These are phyloP conservation scores for Beta lomatogona DNA, from an alignment of 179 eudicot species.

Conservation along the genomic window DNA sequence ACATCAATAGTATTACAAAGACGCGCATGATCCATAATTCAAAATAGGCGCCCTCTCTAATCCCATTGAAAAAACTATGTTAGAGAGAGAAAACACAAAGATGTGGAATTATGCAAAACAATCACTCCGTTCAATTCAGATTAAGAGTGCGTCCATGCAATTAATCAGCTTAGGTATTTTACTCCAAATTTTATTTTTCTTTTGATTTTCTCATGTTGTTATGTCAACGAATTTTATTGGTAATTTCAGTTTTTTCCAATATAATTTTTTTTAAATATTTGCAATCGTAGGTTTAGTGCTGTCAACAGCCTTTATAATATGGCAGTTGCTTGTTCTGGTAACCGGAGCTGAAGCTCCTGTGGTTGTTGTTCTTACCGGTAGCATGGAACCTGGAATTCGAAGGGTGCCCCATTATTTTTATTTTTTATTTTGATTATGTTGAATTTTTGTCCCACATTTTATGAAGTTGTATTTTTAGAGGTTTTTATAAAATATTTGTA, in stretches of 20 bases:
- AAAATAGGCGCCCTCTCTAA: too few relatives aligned
- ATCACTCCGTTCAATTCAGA: constrained; percentile 24
- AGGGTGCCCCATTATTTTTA: constrained; percentile 44
- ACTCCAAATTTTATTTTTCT: too few relatives aligned
- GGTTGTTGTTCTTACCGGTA: constrained; percentile 86
- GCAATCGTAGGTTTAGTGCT: constrained; percentile 54
- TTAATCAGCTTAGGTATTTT: constrained; percentile 29
- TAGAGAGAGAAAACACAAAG: neutral
- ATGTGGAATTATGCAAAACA: constrained; percentile 7
- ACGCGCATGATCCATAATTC: neutral
- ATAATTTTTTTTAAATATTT: too few relatives aligned
- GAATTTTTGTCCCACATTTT: neutral
- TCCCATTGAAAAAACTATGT: neutral
- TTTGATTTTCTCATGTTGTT: too few relatives aligned
- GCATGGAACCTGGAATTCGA: constrained; percentile 92
- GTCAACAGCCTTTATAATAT: constrained; percentile 66
- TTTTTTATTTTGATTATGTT: neutral
- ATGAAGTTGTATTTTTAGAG: neutral
- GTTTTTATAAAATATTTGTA: too few relatives aligned
- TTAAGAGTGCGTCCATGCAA: constrained; percentile 19
- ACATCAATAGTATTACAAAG: neutral
- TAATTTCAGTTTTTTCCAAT: too few relatives aligned
- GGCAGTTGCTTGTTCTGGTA: constrained; percentile 71
- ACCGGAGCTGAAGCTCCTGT: constrained; percentile 83
- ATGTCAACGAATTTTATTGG: too few relatives aligned